phyloP scores from a whole-genome alignment of 2,329 filamentous ascomycete species.

The Alternaria solani region DNA sequence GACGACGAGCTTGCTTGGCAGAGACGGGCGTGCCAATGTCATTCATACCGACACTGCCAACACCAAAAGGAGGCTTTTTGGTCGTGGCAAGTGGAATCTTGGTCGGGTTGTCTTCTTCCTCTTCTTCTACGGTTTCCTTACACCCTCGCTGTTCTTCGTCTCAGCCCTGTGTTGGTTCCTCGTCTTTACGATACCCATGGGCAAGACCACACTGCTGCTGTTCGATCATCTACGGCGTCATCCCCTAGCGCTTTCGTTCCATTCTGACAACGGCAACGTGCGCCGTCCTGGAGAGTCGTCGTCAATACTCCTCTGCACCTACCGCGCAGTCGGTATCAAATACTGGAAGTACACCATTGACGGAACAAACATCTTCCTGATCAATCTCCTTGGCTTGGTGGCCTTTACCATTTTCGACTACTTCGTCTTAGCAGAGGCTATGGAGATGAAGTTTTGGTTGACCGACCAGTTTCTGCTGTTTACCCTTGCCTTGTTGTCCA shows the following conservation, averaged over 20 bases:
- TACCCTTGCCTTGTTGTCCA: constrained; percentile 81
- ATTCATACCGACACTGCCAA: constrained; percentile 49
- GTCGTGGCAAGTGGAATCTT: constrained; percentile 93
- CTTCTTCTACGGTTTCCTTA: constrained; percentile 93
- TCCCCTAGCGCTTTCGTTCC: constrained; percentile 90
- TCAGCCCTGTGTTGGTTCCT: constrained; percentile 93
- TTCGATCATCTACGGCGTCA: constrained; percentile 92
- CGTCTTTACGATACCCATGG: constrained; percentile 99
- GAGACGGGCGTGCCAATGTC: constrained; percentile 62
- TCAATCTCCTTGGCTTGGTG: constrained; percentile 95
- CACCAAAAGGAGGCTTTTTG: constrained; percentile 86
- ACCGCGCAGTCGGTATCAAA: constrained; percentile 89
- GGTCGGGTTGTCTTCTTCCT: constrained; percentile 95
- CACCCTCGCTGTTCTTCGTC: constrained; percentile 83
- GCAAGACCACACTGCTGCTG: constrained; percentile 87
- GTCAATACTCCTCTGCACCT: constrained; percentile 93
- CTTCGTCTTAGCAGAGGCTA: constrained; percentile 73
- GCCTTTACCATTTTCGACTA: constrained; percentile 95
- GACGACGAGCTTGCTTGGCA: constrained; percentile 85
- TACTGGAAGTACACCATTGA: constrained; percentile 99
- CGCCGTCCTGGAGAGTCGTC: constrained; percentile 75
- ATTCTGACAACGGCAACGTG: constrained; percentile 80
- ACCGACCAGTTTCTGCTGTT: constrained; percentile 90
- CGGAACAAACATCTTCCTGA: constrained; percentile 98
- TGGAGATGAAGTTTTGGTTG: constrained; percentile 75